Conservation (phyloP, 768 basidiomycete species). For the Collybiopsis confluens region DNA sequence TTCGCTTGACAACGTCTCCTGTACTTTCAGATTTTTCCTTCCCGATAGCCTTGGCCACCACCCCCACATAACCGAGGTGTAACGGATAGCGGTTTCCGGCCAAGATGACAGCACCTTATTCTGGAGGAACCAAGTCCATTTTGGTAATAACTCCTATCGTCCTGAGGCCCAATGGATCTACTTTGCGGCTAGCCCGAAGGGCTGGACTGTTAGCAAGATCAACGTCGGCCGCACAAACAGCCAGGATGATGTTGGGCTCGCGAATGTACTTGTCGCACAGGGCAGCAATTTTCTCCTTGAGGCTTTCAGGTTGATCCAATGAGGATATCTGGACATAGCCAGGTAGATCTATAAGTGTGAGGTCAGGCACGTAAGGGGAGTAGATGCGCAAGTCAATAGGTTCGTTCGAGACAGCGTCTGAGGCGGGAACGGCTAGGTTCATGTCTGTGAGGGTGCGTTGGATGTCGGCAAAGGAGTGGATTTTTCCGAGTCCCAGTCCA, state of each 20-base stretch:
- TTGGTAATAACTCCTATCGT: constrained; percentile 98
- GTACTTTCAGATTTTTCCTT: constrained; percentile 51
- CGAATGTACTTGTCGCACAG: constrained; percentile 97
- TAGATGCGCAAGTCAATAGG: constrained; percentile 97
- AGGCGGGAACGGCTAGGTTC: constrained; percentile 88
- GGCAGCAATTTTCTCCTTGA: constrained; percentile 87
- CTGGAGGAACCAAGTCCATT: constrained; percentile 93
- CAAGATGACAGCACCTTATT: constrained; percentile 77
- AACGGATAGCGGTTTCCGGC: constrained; percentile 93
- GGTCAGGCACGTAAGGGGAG: constrained; percentile 92
- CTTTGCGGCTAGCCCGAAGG: constrained; percentile 84
- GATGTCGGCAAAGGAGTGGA: constrained; percentile 87
- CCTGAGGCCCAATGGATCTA: constrained; percentile 90
- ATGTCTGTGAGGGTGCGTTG: constrained; percentile 92
- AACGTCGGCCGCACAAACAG: constrained; percentile 97
- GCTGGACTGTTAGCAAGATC: constrained; percentile 98
- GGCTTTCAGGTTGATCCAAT: constrained; percentile 89
- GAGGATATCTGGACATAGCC: constrained; percentile 96
- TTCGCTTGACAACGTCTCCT: constrained; percentile 45
- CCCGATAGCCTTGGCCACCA: constrained; percentile 78
- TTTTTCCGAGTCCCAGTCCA: constrained; percentile 79
- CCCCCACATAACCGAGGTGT: constrained; percentile 95
- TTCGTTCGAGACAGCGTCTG: constrained; percentile 87
- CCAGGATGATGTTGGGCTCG: constrained; percentile 99
- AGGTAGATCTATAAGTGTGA: constrained; percentile 95